Percentiles rank a stretch among this genome's conserved stretches.
Evolutionary conservation across 352 stramenopile species (phyloP).

Genomic region (Pythium aquatile): DNA sequence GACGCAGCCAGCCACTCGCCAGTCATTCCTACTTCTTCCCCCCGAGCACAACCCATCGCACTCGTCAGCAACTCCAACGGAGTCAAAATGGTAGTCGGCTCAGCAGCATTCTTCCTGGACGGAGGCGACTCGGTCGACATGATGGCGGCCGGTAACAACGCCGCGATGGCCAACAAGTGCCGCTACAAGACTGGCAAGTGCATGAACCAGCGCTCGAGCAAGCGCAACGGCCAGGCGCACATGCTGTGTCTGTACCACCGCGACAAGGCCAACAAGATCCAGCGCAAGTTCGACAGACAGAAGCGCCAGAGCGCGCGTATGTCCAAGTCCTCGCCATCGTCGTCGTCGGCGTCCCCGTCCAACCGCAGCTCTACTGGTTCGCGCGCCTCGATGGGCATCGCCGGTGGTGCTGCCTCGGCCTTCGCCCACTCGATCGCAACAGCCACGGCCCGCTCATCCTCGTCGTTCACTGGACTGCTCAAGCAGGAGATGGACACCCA

Average conservation of each 20-base stretch:
- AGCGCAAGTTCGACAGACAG: constrained; percentile 88
- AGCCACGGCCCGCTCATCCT: constrained; percentile 5
- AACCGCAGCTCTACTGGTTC: neutral
- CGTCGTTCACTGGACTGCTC: constrained; percentile 30
- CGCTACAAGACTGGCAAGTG: constrained; percentile 90
- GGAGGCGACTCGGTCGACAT: constrained; percentile 2
- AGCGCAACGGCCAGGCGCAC: constrained; percentile 84
- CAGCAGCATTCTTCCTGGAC: constrained; percentile 15
- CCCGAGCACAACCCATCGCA: neutral
- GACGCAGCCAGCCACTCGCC: neutral
- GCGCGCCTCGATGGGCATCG: neutral
- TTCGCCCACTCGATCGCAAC: constrained; percentile 23
- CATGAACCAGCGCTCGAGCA: constrained; percentile 75
- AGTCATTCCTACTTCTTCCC: constrained; percentile 1
- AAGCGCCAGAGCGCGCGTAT: constrained; percentile 75
- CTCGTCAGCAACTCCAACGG: neutral
- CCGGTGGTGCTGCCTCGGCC: constrained; percentile 12
- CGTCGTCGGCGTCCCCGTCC: neutral
- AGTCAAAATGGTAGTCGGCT: constrained; percentile 18
- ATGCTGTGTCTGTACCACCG: constrained; percentile 87
- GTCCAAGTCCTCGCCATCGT: constrained; percentile 34
- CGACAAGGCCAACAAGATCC: constrained; percentile 89
- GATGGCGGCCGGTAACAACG: neutral
- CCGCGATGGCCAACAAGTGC: constrained; percentile 36
- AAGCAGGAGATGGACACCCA: constrained; percentile 54